These are phyloP conservation scores for Gossypium trilobum DNA, from an alignment of 441 rosid genomes.

Conservation along the genomic window DNA sequence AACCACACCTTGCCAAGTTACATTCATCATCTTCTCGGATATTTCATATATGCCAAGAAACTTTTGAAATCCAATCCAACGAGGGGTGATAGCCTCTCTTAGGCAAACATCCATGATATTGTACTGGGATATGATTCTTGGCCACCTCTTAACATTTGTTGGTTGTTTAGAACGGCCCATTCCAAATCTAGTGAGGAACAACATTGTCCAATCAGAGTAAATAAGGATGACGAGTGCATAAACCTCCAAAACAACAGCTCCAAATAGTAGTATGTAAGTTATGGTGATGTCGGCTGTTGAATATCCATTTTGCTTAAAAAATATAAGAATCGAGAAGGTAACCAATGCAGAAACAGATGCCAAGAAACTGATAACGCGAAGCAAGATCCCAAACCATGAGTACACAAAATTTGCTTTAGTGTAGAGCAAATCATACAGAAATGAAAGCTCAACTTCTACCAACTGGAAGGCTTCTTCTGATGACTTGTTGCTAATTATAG, in stretches of 20 bases:
- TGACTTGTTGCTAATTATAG: not conserved
- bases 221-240: slow-evolving; percentile 20
- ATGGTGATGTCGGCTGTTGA: slow-evolving; percentile 20
- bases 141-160: slow-evolving; percentile 23
- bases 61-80: not conserved
- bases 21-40: not conserved
- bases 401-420: slow-evolving; percentile 13
- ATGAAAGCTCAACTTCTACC: slow-evolving; percentile 37
- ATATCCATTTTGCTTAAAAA: not conserved
- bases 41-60: not conserved
- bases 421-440: slow-evolving; percentile 17
- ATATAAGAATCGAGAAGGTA: slow-evolving; percentile 13
- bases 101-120: slow-evolving; percentile 25
- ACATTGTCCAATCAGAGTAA: slow-evolving; percentile 32
- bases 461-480: slow-evolving; percentile 23
- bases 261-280: slow-evolving; percentile 30
- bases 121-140: slow-evolving; percentile 21
- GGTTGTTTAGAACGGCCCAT: not conserved
- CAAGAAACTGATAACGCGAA: slow-evolving; percentile 17
- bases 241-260: slow-evolving; percentile 34
- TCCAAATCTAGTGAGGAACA: not conserved
- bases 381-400: not conserved
- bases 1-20: slow-evolving; percentile 12
- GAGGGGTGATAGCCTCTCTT: not conserved
- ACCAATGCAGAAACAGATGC: slow-evolving; percentile 22